Evolutionary conservation across 2,329 filamentous ascomycete genomes (phyloP), one percentile per base, ranked within the genome.

Genomic region (Colletotrichum spinosum): DNA sequence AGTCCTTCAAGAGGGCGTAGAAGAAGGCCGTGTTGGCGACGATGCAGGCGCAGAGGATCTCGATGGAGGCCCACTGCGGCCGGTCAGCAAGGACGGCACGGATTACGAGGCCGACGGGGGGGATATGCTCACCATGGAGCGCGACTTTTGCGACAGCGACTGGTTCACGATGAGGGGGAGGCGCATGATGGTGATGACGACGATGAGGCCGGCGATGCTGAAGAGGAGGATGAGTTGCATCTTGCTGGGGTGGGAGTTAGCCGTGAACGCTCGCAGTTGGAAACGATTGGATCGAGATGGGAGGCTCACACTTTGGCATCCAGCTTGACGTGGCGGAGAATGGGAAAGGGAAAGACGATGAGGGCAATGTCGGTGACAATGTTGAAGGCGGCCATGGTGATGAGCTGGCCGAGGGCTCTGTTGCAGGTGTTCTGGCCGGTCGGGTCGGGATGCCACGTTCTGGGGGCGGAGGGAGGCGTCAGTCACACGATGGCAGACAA

Each of bases 31-130:
- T 72, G 42, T 75, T 75, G 35, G 74, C 70, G 11, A 75, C 74
- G 25, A 76, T 60, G 44, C 74, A 76, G 2, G 72, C 73, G 67
- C 74, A 75, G 1, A 75, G 67, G n/a, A 75, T 75, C 65, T 75
- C 74, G 45, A 76, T 70, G 4, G 74, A 73, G 35, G 74, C 74
- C 74, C 74, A 75, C 73, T 75, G 37, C 12, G 17, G 34, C 2
- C 3, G 3, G n/a, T 62, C 17, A 51, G 39, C 15, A 17, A 17
- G 17, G 17, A 17, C 49, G 11, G 35, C 8, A 13, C 6, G 12
- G 7, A 3, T 4, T 11, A 17, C 17, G 15, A 17, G 15, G 15
- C 2, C 2, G 15, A 17, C 15, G 17, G 25, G 25, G 25, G 5
- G 25, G 25, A 1, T 1, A 25, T 25, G 25, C 25, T 25, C 58